A percentile compares a stretch with the other conserved stretches of the same genome.
Conservation (phyloP, 139 green algal genomes). For the Coccomyxa sp. region DNA sequence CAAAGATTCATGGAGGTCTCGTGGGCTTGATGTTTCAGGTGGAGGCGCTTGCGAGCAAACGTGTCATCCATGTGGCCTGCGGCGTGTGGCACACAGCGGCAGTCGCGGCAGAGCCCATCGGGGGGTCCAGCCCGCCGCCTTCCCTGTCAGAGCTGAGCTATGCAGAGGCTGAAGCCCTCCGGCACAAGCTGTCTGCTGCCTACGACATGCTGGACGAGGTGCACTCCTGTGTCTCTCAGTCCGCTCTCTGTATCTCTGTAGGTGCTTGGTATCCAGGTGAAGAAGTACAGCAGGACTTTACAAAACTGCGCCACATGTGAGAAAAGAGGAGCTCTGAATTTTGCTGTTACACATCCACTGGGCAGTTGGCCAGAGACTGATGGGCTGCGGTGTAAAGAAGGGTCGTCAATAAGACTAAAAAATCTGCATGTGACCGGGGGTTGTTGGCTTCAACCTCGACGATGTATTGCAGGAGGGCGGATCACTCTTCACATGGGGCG, state of each 20-base stretch:
- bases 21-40: slow-evolving; percentile 4
- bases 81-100: slow-evolving; percentile 91
- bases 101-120: slow-evolving; percentile 22
- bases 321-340: too few species aligned
- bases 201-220: slow-evolving; percentile 1
- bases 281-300: too few species aligned
- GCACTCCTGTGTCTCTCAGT: background rate
- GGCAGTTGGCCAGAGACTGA: too few species aligned
- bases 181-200: background rate
- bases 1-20: too few species aligned
- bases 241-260: background rate
- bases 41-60: slow-evolving; percentile 16
- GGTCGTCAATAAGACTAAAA: too few species aligned
- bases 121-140: background rate
- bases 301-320: too few species aligned
- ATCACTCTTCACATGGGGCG: slow-evolving; percentile 76
- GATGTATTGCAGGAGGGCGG: slow-evolving; percentile 21
- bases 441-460: too few species aligned
- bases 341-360: too few species aligned
- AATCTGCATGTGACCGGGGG: too few species aligned
- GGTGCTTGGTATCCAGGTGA: too few species aligned
- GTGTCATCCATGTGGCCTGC: slow-evolving; percentile 65
- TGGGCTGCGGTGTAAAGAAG: too few species aligned
- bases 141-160: background rate
- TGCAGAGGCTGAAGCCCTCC: background rate